A percentile compares a stretch with the other conserved stretches of the same genome.
Evolutionary conservation across 208 protist genomes (phyloP).

Genomic region (Endotrypanum monterogeii): DNA sequence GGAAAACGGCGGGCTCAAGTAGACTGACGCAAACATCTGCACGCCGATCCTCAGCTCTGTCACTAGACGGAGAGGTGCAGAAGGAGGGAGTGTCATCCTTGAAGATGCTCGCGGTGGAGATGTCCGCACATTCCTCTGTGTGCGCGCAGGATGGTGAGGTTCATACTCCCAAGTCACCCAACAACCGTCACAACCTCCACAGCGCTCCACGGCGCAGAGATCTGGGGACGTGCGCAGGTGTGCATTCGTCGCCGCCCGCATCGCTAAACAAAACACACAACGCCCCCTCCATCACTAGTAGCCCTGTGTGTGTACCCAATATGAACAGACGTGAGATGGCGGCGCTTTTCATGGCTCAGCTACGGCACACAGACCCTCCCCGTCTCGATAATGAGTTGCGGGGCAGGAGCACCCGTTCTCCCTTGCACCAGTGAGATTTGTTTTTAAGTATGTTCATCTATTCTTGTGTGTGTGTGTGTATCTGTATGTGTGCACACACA

Average conservation of each 20-base stretch:
- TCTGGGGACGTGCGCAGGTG: neutral
- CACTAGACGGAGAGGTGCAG: neutral
- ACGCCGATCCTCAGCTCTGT: neutral
- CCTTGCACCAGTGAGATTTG: neutral
- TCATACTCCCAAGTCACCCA: neutral
- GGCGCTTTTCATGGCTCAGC: conserved; percentile 34
- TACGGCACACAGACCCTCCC: conserved; percentile 18
- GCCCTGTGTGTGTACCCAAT: neutral
- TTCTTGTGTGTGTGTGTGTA: no score
- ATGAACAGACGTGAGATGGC: conserved; percentile 21
- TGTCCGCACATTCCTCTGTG: conserved; percentile 19
- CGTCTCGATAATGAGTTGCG: neutral
- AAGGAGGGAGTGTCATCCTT: neutral
- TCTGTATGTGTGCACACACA: no score
- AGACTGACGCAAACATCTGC: neutral
- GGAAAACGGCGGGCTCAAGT: neutral
- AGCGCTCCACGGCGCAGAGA: neutral
- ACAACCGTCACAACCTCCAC: neutral
- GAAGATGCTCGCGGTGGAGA: conserved; percentile 25
- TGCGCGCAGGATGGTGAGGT: conserved; percentile 11
- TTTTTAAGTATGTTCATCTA: neutral
- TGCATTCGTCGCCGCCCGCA: neutral
- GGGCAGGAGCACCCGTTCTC: neutral
- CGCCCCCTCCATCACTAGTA: neutral
- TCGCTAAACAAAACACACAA: neutral